Evolutionary conservation across 2,329 filamentous ascomycete species (phyloP), one percentile per base, ranked within the genome.

Genomic region (Arthrobotrys musiformis): DNA sequence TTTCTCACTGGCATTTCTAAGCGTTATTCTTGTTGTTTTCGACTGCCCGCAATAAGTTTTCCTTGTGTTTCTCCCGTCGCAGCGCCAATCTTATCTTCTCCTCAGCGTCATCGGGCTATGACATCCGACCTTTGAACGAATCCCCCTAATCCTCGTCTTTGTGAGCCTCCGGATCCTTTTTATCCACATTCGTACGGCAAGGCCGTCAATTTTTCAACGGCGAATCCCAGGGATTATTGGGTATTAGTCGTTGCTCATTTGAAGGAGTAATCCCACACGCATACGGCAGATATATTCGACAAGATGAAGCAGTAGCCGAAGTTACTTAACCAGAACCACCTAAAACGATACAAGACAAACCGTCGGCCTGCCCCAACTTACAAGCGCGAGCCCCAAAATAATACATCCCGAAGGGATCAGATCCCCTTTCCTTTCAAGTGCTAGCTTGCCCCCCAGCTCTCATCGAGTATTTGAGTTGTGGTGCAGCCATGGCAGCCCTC

Each of bases 291-390:
- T 30, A 64, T 70, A 70, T 70, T 70, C 72, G 66, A 75, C 63
- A 70, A 70, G 48, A 76, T 76, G 72, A 76, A 76, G 58, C 72
- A 76, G 72, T 76, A 76, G 72, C 72, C 64, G 66, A 76, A 64
- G 48, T 54, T 61, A 64, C 58, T 76, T 63, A 66, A 68, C 70
- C 70, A 68, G 70, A 67, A 64, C 40, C 64, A 58, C 40, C 64
- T 76, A 64, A 76, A 76, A 70, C 72, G 48, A 76, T 52, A 44
- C 64, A 52, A 64, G 44, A 61, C 64, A 66, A 50, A 73, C 64
- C 60, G 19, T 40, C 69, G 35, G 67, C 68, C 68, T 64, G 58
- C 68, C 68, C 17, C 52, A 61, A 70, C n/a, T 70, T 70, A 35
- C 54, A 54, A 70, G 44, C 56, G 67, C 67, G 46, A 70, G 56